Base-by-base conservation (phyloP, 2,329 filamentous ascomycete genomes). In the Colletotrichum coccodes region DNA sequence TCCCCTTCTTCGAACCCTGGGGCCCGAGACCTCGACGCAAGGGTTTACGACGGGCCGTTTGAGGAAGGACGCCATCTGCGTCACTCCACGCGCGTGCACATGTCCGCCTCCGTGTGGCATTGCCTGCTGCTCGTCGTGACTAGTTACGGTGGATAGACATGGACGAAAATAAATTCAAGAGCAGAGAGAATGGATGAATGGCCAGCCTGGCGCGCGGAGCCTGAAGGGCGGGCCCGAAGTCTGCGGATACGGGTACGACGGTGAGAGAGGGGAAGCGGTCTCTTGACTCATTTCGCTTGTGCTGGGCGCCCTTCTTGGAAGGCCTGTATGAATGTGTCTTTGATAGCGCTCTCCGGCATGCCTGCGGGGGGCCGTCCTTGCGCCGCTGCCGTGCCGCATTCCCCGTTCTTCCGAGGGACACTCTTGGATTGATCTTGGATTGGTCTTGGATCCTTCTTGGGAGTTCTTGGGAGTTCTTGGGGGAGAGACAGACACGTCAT, bases 211-310 rank as follows among this genome's bases (percentile, higher is more conserved):
- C 44, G 28, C 54, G 28, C n/a, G 38, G 38, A n/a, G 54, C 23
- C 38, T 34, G 40, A 30, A 16, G 28, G 28, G 12, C 16, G n/a
- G 11, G n/a, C n/a, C 7, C 40, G 28, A 36, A 14, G 28, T 47
- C 34, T 58, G 32, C 38, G 28, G 54, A 26, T 46, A 34, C 18
- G n/a, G 26, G n/a, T n/a, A 26, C 18, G 32, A n/a, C 28, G n/a
- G 40, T 32, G 54, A 46, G 30, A 40, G 50, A 64, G 30, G 23
- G 42, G n/a, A 7, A 32, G 21, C 26, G 16, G 28, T 32, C 30
- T 16, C 23, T 32, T 12, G 42, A 16, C 32, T 64, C 61, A 64
- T 64, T 28, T 59, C 61, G 61, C 61, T 64, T 59, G 32, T 1
- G 44, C 26, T 36, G 52, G 30, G 46, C 46, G 60, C 3, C 9